These are phyloP conservation scores for Daldinia concentrica DNA, from an alignment of 495 filamentous ascomycete species.

Conservation along the genomic window DNA sequence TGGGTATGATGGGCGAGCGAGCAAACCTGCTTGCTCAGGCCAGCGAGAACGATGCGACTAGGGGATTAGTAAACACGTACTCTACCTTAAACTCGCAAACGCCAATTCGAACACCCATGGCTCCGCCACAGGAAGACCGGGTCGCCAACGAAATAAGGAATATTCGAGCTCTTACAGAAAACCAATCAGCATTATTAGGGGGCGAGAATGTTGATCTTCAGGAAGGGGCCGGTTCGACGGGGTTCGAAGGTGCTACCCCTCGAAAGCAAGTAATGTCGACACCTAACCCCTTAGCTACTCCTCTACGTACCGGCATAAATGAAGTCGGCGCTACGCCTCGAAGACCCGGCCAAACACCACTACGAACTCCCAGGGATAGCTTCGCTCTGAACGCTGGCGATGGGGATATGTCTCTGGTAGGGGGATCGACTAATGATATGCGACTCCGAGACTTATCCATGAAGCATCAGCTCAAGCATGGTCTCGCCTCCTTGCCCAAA, in stretches of 20 bases:
- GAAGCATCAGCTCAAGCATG: slow-evolving; percentile 73
- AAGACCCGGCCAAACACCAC: slow-evolving; percentile 80
- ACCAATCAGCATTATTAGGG: slow-evolving; percentile 92
- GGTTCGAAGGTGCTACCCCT: slow-evolving; percentile 86
- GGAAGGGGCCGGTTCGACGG: slow-evolving; percentile 82
- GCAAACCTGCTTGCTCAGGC: slow-evolving; percentile 78
- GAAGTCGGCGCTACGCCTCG: slow-evolving; percentile 79
- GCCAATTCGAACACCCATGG: slow-evolving; percentile 90
- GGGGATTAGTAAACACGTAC: slow-evolving; percentile 87
- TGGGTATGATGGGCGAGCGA: slow-evolving; percentile 93
- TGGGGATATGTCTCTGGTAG: slow-evolving; percentile 71
- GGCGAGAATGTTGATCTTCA: slow-evolving; percentile 92
- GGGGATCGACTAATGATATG: slow-evolving; percentile 80
- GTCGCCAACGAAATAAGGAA: slow-evolving; percentile 97
- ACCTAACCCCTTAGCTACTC: slow-evolving; percentile 95
- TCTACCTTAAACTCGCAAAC: slow-evolving; percentile 79
- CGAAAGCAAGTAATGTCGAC: slow-evolving; percentile 83
- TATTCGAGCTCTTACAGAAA: slow-evolving; percentile 90
- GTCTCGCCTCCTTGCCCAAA: slow-evolving; percentile 85
- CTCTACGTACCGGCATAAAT: slow-evolving; percentile 74
- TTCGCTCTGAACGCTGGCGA: slow-evolving; percentile 82
- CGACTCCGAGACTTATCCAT: slow-evolving; percentile 76
- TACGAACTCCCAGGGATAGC: slow-evolving; percentile 90
- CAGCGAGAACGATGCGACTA: slow-evolving; percentile 85
- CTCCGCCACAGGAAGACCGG: slow-evolving; percentile 90